Base-by-base conservation (phyloP, 2,329 filamentous ascomycete genomes). In the Clathrospora elynae region DNA sequence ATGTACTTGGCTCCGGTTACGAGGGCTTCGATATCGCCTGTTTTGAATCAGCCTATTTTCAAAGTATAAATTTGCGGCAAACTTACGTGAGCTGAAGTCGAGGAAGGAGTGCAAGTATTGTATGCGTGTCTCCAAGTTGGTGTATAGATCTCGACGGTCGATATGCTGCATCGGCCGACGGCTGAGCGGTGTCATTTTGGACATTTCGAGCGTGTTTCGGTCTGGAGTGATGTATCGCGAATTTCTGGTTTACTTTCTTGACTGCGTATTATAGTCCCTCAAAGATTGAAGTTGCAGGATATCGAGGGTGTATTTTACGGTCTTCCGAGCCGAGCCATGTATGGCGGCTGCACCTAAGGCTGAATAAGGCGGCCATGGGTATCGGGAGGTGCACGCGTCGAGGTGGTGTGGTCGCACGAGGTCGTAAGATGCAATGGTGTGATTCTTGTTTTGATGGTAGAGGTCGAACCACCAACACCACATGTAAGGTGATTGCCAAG, bases 71-170 rank as follows among this genome's bases (percentile, higher is more conserved):
- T 35, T 20, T 3, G 3, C 5, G 22, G n/a, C 2, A 9, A 9
- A 69, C 82, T 35, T 74, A 88, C 86, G 77, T 47, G 81, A 80
- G 57, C 80, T 84, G 62, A 90, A 90, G 61, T 90, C 87, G 17
- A 90, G 79, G 47, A 90, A 90, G 19, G 82, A 83, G 57, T 89
- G 86, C 2, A 90, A 77, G 51, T 90, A 90, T 36, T 81, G 80
- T 46, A 90, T 81, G 35, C 87, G 78, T 0, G 81, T 78, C 50
- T 88, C 84, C 11, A 90, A 76, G 55, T 80, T 82, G 16, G 83
- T 87, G 69, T 89, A 89, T 5, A 90, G 75, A 28, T 85, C 81
- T 67, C 84, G 82, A 30, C 86, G 82, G 66, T 86, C 81, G 54
- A 90, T 77, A 59, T 88, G 85, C 64, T 83, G 61, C 66, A 73